Evolutionary conservation across 1,284 basidiomycete genomes (phyloP).

Genomic region (Ganoderma resinaceum): DNA sequence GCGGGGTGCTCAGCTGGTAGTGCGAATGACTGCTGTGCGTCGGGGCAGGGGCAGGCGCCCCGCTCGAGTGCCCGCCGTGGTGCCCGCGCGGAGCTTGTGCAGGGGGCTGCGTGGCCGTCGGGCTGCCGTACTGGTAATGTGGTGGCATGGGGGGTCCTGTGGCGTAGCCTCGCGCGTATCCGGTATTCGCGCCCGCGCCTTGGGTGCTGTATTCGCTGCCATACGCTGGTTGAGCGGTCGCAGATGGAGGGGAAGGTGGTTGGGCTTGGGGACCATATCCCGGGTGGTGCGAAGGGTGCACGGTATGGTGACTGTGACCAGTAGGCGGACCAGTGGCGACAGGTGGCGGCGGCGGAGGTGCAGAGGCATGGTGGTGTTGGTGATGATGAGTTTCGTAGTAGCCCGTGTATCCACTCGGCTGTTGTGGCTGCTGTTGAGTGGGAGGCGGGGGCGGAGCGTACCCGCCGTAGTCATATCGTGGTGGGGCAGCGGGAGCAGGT

Average conservation of each 20-base stretch:
- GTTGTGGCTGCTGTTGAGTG: constrained; percentile 14
- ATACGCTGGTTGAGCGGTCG: constrained; percentile 24
- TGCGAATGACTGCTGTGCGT: constrained; percentile 27
- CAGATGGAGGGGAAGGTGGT: constrained; percentile 23
- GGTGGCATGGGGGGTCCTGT: constrained; percentile 19
- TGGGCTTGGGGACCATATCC: constrained; percentile 22
- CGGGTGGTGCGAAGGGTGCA: constrained; percentile 23
- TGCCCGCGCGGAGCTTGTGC: constrained; percentile 16
- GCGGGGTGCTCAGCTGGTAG: constrained; percentile 38
- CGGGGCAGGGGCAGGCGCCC: constrained; percentile 19
- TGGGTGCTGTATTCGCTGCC: constrained; percentile 25
- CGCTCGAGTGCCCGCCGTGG: constrained; percentile 2
- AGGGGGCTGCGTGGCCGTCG: constrained; percentile 16
- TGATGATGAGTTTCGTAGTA: constrained; percentile 29
- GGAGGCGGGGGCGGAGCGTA: constrained; percentile 26
- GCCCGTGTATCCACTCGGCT: constrained; percentile 18
- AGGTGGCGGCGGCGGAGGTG: constrained; percentile 25
- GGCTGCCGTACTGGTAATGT: constrained; percentile 23
- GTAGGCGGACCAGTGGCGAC: constrained; percentile 15
- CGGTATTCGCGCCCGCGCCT: constrained; percentile 1
- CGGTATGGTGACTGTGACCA: constrained; percentile 23
- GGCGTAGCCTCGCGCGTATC: constrained; percentile 22
- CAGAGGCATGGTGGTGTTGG: constrained; percentile 24
- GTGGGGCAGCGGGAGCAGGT: constrained; percentile 26
- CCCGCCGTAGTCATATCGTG: constrained; percentile 28